Conservation (phyloP, 2,329 filamentous ascomycete species). For the Penicillium concentricum region DNA sequence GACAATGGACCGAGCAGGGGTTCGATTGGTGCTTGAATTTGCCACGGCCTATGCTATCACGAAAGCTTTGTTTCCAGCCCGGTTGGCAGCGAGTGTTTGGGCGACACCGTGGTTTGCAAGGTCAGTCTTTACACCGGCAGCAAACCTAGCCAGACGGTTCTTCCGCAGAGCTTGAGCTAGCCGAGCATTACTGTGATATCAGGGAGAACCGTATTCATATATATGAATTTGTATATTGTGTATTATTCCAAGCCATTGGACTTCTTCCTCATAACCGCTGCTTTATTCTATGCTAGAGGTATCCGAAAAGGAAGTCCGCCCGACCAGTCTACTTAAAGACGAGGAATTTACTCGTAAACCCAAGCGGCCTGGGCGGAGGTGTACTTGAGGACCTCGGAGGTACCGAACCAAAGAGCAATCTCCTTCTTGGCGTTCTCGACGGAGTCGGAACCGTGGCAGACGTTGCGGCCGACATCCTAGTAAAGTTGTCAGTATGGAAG, state of each 20-base stretch:
- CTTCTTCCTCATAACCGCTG: conserved; percentile 14
- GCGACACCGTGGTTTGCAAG: conserved; percentile 89
- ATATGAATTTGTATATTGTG: conserved; percentile 18
- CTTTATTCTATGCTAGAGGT: conserved; percentile 17
- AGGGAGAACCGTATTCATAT: conserved; percentile 6
- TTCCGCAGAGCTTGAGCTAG: conserved; percentile 33
- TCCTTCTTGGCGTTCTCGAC: conserved; percentile 99
- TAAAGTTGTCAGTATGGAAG: conserved; percentile 13
- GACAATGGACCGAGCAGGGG: conserved; percentile 42
- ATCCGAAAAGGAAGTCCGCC: conserved; percentile 14
- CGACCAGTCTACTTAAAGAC: conserved; percentile 14
- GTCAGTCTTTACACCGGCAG: conserved; percentile 54
- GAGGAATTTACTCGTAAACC: conserved; percentile 77
- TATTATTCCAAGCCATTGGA: conserved; percentile 16
- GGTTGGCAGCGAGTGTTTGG: conserved; percentile 79
- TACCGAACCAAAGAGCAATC: conserved; percentile 97
- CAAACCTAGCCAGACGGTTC: conserved; percentile 38
- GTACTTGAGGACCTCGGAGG: conserved; percentile 80
- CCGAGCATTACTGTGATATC: conserved; percentile 2
- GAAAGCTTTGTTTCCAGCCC: conserved; percentile 75
- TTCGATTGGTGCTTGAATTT: conserved; percentile 63
- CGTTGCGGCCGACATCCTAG: conserved; percentile 86
- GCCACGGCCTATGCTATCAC: conserved; percentile 89
- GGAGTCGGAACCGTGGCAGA: conserved; percentile 98
- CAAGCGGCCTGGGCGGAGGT: conserved; percentile 83